Evolutionary conservation across 441 rosid genomes (phyloP).

Genomic region (Gossypium laxum): DNA sequence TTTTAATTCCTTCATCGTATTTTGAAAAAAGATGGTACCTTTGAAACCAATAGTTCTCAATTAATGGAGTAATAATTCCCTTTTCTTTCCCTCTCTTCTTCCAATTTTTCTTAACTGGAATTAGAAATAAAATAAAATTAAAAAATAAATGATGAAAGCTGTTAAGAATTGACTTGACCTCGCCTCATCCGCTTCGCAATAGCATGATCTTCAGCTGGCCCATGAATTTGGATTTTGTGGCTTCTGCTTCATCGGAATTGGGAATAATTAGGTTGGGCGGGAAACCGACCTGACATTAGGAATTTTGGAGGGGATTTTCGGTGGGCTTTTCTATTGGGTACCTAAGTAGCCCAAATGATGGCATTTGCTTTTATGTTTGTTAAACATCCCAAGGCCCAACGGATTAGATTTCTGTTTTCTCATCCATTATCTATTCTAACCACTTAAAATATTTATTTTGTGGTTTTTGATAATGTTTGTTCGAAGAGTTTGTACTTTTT

Average conservation of each 20-base stretch:
- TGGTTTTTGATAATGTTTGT: too few species aligned
- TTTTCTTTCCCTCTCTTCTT: neutral
- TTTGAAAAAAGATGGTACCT: slow-evolving; percentile 37
- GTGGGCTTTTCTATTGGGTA: neutral
- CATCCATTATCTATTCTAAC: too few species aligned
- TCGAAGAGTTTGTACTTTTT: too few species aligned
- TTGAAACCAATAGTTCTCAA: slow-evolving; percentile 30
- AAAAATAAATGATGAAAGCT: neutral
- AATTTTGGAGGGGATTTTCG: neutral
- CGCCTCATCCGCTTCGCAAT: neutral
- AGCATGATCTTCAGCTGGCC: neutral
- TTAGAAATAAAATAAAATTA: neutral
- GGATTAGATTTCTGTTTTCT: too few species aligned
- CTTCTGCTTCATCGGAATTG: neutral
- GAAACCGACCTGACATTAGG: neutral
- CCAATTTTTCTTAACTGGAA: neutral
- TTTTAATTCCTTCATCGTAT: slow-evolving; percentile 31
- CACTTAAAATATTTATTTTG: too few species aligned
- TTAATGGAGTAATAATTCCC: slow-evolving; percentile 15
- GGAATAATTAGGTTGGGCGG: too few species aligned
- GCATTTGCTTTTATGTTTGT: too few species aligned
- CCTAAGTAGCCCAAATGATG: too few species aligned
- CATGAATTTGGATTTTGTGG: neutral
- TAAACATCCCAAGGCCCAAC: too few species aligned
- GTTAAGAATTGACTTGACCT: neutral